phyloP scores from a whole-genome alignment of 108 stramenopile genomes.

The Nitzschia sp. region DNA sequence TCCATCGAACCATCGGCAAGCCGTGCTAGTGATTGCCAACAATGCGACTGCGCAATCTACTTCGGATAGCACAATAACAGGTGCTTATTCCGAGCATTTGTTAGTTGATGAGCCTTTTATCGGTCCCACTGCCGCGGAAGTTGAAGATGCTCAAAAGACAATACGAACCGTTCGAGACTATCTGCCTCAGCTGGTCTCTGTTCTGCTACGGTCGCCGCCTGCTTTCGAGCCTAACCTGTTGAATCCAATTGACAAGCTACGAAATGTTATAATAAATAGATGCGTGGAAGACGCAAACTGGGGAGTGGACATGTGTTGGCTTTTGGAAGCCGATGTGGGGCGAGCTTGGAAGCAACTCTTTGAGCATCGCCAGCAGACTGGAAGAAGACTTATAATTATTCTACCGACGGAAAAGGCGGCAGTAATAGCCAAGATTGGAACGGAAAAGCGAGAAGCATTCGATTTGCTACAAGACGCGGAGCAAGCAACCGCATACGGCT shows the following conservation, averaged over 20 bases:
- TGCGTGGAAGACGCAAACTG: conserved; percentile 76
- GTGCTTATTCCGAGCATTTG: not conserved
- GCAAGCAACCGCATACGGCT: conserved; percentile 85
- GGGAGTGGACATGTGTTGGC: conserved; percentile 88
- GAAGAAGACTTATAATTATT: conserved; percentile 75
- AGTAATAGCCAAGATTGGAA: conserved; percentile 78
- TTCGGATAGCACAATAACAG: not conserved
- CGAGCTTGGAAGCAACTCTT: conserved; percentile 84
- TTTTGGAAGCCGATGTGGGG: conserved; percentile 90
- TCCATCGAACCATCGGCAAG: conserved; percentile 13
- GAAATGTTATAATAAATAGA: conserved; percentile 58
- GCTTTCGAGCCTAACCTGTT: conserved; percentile 51
- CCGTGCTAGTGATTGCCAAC: conserved; percentile 22
- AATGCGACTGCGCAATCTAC: not conserved
- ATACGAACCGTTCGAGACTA: conserved; percentile 60
- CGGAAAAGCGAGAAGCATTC: conserved; percentile 78
- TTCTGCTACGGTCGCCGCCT: conserved; percentile 78
- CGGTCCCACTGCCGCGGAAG: conserved; percentile 21
- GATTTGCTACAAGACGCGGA: conserved; percentile 88
- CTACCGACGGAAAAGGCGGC: conserved; percentile 85
- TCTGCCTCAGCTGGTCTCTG: conserved; percentile 84
- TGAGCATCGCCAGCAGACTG: conserved; percentile 87
- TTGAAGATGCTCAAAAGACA: conserved; percentile 36
- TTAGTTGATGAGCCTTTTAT: not conserved
- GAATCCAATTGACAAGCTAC: conserved; percentile 76